Evolutionary conservation across 1,284 basidiomycete species (phyloP).

Genomic region (Cryptococcus depauperatus): DNA sequence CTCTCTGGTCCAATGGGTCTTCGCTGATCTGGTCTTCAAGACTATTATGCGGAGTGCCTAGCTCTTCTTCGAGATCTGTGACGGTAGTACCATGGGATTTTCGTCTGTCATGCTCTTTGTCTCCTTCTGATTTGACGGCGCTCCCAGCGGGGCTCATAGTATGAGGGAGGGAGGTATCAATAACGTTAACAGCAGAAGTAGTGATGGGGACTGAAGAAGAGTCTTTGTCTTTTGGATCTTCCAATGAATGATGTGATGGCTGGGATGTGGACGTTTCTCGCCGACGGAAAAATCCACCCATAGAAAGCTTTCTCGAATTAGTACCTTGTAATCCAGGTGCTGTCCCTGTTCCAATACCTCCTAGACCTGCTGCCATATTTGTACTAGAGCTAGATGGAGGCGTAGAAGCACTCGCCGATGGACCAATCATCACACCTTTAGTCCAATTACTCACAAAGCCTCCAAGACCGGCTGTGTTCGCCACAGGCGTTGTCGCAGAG

Average conservation of each 20-base stretch:
- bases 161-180: constrained; percentile 8
- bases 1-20: not conserved
- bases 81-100: constrained; percentile 10
- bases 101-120: constrained; percentile 6
- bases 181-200: not conserved
- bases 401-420: constrained; percentile 5
- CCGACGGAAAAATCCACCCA: constrained; percentile 20
- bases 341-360: not conserved
- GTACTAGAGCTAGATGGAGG: not conserved
- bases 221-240: constrained; percentile 2
- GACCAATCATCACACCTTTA: constrained; percentile 22
- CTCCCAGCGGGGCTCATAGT: too few relatives aligned
- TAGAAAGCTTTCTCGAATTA: constrained; percentile 14
- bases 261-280: not conserved
- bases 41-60: constrained; percentile 12
- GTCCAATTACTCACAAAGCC: constrained; percentile 34
- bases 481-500: too few relatives aligned
- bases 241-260: not conserved
- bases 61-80: constrained; percentile 13
- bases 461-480: constrained; percentile 18
- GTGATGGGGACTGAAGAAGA: not conserved
- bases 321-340: constrained; percentile 3
- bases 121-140: constrained; percentile 5
- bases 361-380: not conserved
- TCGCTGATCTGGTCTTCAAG: not conserved